Conservation (phyloP, 164 flowering plant genomes). For the Liriodendron chinense region DNA sequence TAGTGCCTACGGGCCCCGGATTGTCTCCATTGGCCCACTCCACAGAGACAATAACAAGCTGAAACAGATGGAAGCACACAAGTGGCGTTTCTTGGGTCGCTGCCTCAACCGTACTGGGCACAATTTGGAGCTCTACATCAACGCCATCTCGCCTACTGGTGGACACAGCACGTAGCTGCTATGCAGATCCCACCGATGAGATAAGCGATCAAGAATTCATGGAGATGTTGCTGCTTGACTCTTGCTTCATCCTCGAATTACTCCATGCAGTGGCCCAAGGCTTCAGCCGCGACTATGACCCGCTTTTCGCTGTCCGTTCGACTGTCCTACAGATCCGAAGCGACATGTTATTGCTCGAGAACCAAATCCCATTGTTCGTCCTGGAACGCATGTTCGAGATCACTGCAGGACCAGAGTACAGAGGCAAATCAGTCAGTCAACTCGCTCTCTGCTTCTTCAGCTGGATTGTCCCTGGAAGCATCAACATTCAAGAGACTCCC, state of each 20-base stretch:
- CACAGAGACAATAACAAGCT: slow-evolving; percentile 22
- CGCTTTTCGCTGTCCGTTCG: slow-evolving; percentile 56
- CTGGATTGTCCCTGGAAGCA: slow-evolving; percentile 5
- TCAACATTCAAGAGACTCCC: not conserved
- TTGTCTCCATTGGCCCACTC: slow-evolving; percentile 16
- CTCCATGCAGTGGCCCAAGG: slow-evolving; percentile 32
- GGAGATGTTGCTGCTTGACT: slow-evolving; percentile 71
- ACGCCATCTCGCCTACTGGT: not conserved
- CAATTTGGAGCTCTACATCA: slow-evolving; percentile 9
- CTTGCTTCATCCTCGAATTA: slow-evolving; percentile 58
- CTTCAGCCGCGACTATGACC: slow-evolving; percentile 38
- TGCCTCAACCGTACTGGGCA: slow-evolving; percentile 18
- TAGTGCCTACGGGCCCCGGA: slow-evolving; percentile 2
- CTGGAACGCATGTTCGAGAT: slow-evolving; percentile 7
- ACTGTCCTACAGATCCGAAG: slow-evolving; percentile 58
- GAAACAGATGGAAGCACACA: slow-evolving; percentile 29
- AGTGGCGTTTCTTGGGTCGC: slow-evolving; percentile 25
- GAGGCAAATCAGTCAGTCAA: not conserved
- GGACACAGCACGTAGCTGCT: not conserved
- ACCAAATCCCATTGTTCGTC: slow-evolving; percentile 19
- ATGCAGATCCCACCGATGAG: slow-evolving; percentile 2
- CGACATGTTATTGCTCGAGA: slow-evolving; percentile 18
- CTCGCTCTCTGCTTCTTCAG: slow-evolving; percentile 18
- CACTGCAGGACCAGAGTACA: not conserved
- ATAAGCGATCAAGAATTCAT: slow-evolving; percentile 41